Percentiles rank a stretch among this genome's conserved stretches.
Evolutionary conservation across 108 stramenopile species (phyloP).

Genomic region (Mediolabrus comicus): DNA sequence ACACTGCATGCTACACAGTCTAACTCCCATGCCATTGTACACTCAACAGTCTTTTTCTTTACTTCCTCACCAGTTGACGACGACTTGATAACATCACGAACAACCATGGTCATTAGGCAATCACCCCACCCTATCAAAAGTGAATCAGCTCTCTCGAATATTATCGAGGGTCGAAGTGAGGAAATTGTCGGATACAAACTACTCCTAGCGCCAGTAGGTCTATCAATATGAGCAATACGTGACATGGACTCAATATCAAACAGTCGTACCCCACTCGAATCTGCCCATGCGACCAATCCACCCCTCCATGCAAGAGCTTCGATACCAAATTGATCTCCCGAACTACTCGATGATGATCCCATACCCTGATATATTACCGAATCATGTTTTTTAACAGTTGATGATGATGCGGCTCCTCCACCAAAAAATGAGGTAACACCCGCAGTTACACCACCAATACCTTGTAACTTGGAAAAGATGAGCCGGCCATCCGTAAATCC

Average conservation of each 20-base stretch:
- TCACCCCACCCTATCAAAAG: slow-evolving; percentile 85
- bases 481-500: slow-evolving; percentile 75
- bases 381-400: slow-evolving; percentile 33
- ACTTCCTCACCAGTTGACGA: slow-evolving; percentile 8
- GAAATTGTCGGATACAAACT: slow-evolving; percentile 68
- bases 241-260: slow-evolving; percentile 70
- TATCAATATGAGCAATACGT: slow-evolving; percentile 81
- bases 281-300: slow-evolving; percentile 75
- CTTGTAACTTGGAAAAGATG: slow-evolving; percentile 60
- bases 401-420: slow-evolving; percentile 13
- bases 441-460: slow-evolving; percentile 12
- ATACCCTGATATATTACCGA: slow-evolving; percentile 43
- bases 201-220: slow-evolving; percentile 76
- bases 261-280: slow-evolving; percentile 70
- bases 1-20: slow-evolving; percentile 82
- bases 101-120: slow-evolving; percentile 71
- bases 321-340: slow-evolving; percentile 48
- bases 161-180: slow-evolving; percentile 45
- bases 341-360: not conserved
- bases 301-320: slow-evolving; percentile 79
- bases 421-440: slow-evolving; percentile 30
- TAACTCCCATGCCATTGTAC: slow-evolving; percentile 87
- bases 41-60: slow-evolving; percentile 52
- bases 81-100: slow-evolving; percentile 35
- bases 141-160: slow-evolving; percentile 59